Evolutionary conservation across 2,329 filamentous ascomycete genomes (phyloP), one percentile per base, ranked within the genome.

Genomic region (Phoma sp.): DNA sequence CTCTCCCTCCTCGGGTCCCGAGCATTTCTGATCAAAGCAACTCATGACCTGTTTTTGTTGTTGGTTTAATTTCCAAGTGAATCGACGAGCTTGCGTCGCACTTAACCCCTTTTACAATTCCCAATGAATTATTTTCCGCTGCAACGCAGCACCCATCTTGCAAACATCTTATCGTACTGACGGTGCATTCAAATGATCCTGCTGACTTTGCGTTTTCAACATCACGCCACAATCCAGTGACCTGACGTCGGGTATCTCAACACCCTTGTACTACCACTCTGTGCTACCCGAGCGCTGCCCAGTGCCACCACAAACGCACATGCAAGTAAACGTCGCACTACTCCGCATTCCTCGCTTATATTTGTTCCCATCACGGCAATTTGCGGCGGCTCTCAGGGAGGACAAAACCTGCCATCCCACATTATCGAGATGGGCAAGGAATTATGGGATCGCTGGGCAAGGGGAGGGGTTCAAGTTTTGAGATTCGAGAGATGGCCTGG

Each of bases 1-100:
- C 44, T 56, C 53, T 7, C 52, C 48, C 4, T 57, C 60, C n/a
- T 60, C 63, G 18, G 62, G 54, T 30, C 45, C 56, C 13, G 59
- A 64, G 47, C 58, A 56, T 39, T 53, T 43, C 14, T 65, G 33
- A 61, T 13, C 7, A 30, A 30, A 7, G 29, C 11, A 23, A 37
- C 30, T 47, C 14, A 43, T n/a, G 27, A 43, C 27, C 22, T 41
- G 18, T 18, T 35, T n/a, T 43, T 53, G 24, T 18, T 18, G 18
- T 18, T 18, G 18, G 18, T 18, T 18, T 18, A 18, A 18, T 18
- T 18, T 18, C 18, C 18, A 18, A 18, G 36, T 40, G 41, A 22
- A 37, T 18, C 9, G 32, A 37, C 38, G 29, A 45, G 32, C 38
- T 6, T 32, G 18, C 48, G 36, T 40, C 36, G 24, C 27, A 29